phyloP scores from a whole-genome alignment of 1,284 basidiomycete species.

The Irpex lacteus region DNA sequence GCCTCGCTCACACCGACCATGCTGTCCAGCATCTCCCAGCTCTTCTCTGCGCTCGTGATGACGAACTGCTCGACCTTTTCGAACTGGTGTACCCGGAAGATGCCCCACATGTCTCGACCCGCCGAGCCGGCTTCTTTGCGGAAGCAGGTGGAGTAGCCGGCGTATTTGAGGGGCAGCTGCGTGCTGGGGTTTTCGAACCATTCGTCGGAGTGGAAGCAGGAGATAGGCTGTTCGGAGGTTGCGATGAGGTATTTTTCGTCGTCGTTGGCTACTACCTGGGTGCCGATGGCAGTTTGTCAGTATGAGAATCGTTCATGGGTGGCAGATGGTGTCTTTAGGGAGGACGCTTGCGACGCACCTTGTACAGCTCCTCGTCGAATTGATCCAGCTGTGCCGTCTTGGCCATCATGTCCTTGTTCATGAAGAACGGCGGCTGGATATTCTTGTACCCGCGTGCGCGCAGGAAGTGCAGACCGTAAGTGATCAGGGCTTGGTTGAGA shows the following conservation, averaged over 20 bases:
- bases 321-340: too few relatives aligned
- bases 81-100: slow-evolving; percentile 99
- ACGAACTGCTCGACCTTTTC: slow-evolving; percentile 99
- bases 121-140: slow-evolving; percentile 97
- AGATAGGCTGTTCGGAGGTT: slow-evolving; percentile 98
- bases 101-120: slow-evolving; percentile 98
- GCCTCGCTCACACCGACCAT: slow-evolving; percentile 91
- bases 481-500: slow-evolving; percentile 95
- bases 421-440: slow-evolving; percentile 97
- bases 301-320: not conserved
- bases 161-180: slow-evolving; percentile 88
- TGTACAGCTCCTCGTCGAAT: slow-evolving; percentile 98
- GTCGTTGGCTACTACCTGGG: slow-evolving; percentile 84
- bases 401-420: slow-evolving; percentile 97
- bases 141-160: slow-evolving; percentile 94
- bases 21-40: slow-evolving; percentile 90
- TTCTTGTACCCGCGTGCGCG: slow-evolving; percentile 86
- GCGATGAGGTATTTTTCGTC: slow-evolving; percentile 99
- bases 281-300: not conserved
- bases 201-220: slow-evolving; percentile 92
- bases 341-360: too few relatives aligned
- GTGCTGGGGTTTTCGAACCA: slow-evolving; percentile 94
- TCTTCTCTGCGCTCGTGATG: slow-evolving; percentile 91
- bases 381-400: slow-evolving; percentile 98
- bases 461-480: slow-evolving; percentile 94